phyloP scores from a whole-genome alignment of 169 alveolate species.

The Babesia divergens region DNA sequence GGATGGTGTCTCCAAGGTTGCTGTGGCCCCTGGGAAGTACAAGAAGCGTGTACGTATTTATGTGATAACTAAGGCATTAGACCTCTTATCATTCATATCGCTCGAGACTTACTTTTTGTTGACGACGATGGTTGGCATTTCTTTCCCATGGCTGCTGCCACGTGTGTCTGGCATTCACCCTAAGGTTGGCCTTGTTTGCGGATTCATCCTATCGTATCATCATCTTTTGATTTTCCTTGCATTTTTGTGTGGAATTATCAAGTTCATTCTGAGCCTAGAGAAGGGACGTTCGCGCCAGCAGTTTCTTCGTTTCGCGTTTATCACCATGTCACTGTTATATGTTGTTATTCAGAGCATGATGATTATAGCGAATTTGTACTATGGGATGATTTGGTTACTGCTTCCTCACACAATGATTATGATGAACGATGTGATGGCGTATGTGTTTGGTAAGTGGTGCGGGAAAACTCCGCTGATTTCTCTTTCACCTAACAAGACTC shows the following conservation, averaged over 20 bases:
- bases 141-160: constrained; percentile 77
- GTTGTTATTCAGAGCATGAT: constrained; percentile 72
- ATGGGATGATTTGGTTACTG: constrained; percentile 95
- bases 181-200: constrained; percentile 15
- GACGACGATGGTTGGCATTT: constrained; percentile 54
- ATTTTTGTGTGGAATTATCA: constrained; percentile 86
- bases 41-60: constrained; percentile 46
- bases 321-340: constrained; percentile 67
- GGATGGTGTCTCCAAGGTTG: not conserved
- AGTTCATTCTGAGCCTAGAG: constrained; percentile 87
- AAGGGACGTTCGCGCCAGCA: constrained; percentile 88
- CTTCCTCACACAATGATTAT: constrained; percentile 91
- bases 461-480: constrained; percentile 91
- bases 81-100: constrained; percentile 43
- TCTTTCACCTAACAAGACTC: constrained; percentile 97
- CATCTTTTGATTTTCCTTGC: constrained; percentile 81
- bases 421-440: constrained; percentile 93
- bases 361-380: constrained; percentile 87
- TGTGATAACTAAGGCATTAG: constrained; percentile 47
- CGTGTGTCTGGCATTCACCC: constrained; percentile 54
- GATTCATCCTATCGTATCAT: constrained; percentile 81
- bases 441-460: constrained; percentile 90
- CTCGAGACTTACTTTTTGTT: constrained; percentile 50
- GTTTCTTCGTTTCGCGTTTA: constrained; percentile 89
- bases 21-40: constrained; percentile 3